Base-by-base conservation (phyloP, 2,329 filamentous ascomycete genomes). In the Macrophomina tecta region DNA sequence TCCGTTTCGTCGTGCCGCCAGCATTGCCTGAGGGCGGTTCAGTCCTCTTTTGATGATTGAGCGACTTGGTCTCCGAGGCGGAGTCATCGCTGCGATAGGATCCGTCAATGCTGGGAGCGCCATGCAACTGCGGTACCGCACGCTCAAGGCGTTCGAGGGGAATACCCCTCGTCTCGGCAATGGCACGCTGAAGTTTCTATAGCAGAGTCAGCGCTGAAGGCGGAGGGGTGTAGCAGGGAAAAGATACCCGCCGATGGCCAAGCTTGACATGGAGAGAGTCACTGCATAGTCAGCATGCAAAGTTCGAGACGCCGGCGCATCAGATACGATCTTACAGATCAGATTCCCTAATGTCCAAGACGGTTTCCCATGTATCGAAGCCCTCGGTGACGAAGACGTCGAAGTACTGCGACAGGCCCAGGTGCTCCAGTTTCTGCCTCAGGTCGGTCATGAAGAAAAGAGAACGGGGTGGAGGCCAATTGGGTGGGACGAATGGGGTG, bases 291-390 rank as follows among this genome's bases (percentile, higher is more conserved):
- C 14, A 7, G 12, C 8, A 16, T 1, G 36, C 63, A 16, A 69
- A 69, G 73, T 36, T 69, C 55, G 14, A 28, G 36, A 12, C 14
- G 28, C 5, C 16, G 58, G 1, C 49, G 28, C 38, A 7, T 23
- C 16, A 36, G 5, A 40, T 14, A n/a, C 3, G 8, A 3, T 62
- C 89, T 76, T 79, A 93, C 90, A 95, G 83, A 74, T 95, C 92
- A 30, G 90, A 91, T 78, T 94, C 92, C 68, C 91, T 93, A 64
- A 95, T 93, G 74, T 94, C 91, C 61, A 93, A 83, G 65, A 94
- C 89, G 0, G 90, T 93, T 40, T 93, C 90, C 92, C 92, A 94
- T 11, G 89, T 88, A 77, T 95, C 92, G 77, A 95, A 95, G 3
- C 92, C 92, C 78, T 94, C 91, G 64, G 91, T 87, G 51, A 92